Evolutionary conservation across 192 early-diverging fungal species (phyloP), one percentile per base, ranked within the genome.

Genomic region (Haplosporangium gracile): DNA sequence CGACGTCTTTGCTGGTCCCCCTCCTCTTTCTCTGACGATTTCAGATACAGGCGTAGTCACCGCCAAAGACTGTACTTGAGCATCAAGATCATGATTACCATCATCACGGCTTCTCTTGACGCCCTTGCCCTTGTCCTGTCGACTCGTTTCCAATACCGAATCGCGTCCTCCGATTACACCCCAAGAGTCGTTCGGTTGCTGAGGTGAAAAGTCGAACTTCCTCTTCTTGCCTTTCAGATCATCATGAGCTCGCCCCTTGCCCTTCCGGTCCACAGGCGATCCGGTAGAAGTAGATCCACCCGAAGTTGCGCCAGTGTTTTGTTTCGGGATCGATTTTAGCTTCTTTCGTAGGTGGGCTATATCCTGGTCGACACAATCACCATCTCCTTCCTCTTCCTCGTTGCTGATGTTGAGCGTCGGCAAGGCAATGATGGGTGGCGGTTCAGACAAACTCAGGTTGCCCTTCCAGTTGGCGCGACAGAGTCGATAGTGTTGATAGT

Each of bases 401-500:
- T 43, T 26, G 4, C 70, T 34, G 32, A 0, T 22, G 11, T 32
- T 29, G 60, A 11, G 60, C 32, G 26, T 65, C 11, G 60, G 60
- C 2, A 20, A 51, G 22, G 49, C 68, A 10, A 18, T 39, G 9
- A 49, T 1, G 13, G 39, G 3, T 2, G 22, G 32, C 15, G 74
- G 75, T 38, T 82, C 80, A 24, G 57, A 45, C 69, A 82, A 22
- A 24, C 74, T 40, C 68, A 82, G 13, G 24, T 43, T 29, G 22
- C 69, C 80, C 7, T 72, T 82, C 80, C 80, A 82, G 4, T 57
- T 70, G 18, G 80, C 55, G 0, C 39, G 51, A 40, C 80, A 82
- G 74, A 60, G 71, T 40, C 51, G 43, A 34, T 63, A 76, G 8
- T 82, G 80, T 49, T 82, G 80, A 20, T 36, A 82, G 55, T 82